A percentile compares a stretch with the other conserved stretches of the same genome.
Evolutionary conservation across 768 basidiomycete genomes (phyloP).

Genomic region (Mycena epipterygia): DNA sequence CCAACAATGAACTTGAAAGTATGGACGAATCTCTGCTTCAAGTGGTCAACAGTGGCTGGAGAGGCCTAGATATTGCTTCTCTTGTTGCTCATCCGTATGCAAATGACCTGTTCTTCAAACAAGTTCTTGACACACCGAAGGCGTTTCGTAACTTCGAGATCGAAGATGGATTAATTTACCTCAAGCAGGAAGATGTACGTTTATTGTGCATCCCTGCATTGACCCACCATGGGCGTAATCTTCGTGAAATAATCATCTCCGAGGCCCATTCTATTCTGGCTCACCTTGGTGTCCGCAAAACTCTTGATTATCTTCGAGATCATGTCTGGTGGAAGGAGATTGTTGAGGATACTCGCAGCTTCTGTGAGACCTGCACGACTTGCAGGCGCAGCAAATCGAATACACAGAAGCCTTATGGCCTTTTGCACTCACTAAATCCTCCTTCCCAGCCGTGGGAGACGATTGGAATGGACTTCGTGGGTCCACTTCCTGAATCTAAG

Average conservation of each 20-base stretch:
- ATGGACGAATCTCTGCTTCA: no score
- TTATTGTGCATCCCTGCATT: conserved; percentile 4
- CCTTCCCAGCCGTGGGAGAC: conserved; percentile 36
- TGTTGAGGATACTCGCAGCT: conserved; percentile 14
- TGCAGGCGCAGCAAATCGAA: not conserved
- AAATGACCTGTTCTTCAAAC: not conserved
- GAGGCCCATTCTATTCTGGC: conserved; percentile 49
- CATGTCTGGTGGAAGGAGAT: not conserved
- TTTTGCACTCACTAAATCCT: not conserved
- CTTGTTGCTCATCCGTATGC: not conserved
- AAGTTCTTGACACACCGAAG: conserved; percentile 3
- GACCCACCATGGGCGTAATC: not conserved
- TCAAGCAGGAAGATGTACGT: not conserved
- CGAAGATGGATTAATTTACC: not conserved
- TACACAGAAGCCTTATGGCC: not conserved
- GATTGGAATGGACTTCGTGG: conserved; percentile 36
- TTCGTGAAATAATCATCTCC: conserved; percentile 16
- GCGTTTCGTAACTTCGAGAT: conserved; percentile 31
- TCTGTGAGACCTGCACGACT: conserved; percentile 31
- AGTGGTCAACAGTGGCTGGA: not conserved
- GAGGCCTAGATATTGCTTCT: not conserved
- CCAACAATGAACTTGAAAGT: no score
- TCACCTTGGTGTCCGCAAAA: conserved; percentile 48
- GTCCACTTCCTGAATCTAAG: conserved; percentile 39
- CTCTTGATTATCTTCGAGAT: conserved; percentile 41